Conservation (phyloP, 345 rosid species). For the Salix suchowensis region DNA sequence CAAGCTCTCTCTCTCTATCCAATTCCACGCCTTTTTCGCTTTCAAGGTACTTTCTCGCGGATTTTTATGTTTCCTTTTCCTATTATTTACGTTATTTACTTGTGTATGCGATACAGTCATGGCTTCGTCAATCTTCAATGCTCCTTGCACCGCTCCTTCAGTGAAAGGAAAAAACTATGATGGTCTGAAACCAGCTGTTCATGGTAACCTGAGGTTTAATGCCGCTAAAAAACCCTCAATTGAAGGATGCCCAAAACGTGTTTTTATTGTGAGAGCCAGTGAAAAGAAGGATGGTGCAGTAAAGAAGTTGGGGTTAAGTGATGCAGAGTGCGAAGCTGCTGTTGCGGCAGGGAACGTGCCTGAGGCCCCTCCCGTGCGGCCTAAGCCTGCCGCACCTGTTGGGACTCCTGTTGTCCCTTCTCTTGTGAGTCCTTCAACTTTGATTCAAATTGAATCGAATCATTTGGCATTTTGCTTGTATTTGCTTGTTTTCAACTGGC, state of each 20-base stretch:
- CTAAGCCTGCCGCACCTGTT: conserved; percentile 66
- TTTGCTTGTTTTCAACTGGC: neutral
- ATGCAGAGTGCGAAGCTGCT: conserved; percentile 85
- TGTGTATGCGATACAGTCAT: neutral
- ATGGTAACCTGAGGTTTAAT: neutral
- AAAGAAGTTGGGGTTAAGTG: conserved; percentile 32
- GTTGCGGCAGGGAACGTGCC: conserved; percentile 79
- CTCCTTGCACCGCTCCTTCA: conserved; percentile 13
- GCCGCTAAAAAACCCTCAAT: neutral
- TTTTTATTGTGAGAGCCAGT: conserved; percentile 10
- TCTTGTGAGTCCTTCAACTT: conserved; percentile 42
- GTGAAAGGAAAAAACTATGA: conserved; percentile 8
- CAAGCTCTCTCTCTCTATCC: neutral
- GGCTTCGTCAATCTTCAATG: conserved; percentile 22
- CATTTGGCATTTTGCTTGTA: neutral
- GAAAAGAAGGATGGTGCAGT: conserved; percentile 3
- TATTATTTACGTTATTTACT: neutral
- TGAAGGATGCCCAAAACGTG: neutral
- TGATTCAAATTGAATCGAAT: neutral
- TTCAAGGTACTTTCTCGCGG: conserved; percentile 1
- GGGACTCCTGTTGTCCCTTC: conserved; percentile 71
- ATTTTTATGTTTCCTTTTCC: neutral
- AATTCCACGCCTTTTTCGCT: neutral
- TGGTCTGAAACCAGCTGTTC: conserved; percentile 12
- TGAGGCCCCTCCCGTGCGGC: conserved; percentile 77